Conservation (phyloP, 305 asterid species). For the Rubia tinctorum region DNA sequence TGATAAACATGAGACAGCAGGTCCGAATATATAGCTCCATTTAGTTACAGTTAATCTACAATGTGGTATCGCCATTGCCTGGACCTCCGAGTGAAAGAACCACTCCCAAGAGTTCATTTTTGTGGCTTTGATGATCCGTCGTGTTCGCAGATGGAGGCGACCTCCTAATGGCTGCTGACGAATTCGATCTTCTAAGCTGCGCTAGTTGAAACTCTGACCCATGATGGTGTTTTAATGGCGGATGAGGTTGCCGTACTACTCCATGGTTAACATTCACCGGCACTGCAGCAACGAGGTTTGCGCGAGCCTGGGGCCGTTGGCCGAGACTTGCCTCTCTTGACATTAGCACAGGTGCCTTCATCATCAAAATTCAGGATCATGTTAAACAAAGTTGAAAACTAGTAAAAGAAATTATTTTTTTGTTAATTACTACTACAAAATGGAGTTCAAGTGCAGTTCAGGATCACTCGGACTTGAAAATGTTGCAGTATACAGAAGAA, state of each 20-base stretch:
- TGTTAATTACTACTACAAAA: no score
- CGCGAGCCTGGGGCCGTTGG: slow-evolving; percentile 27
- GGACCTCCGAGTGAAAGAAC: slow-evolving; percentile 48
- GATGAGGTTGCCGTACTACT: slow-evolving; percentile 41
- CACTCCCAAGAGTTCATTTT: slow-evolving; percentile 44
- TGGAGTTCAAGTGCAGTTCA: no score
- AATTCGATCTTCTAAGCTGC: slow-evolving; percentile 21
- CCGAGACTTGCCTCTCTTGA: slow-evolving; percentile 39
- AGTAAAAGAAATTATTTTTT: no score
- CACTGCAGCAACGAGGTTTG: slow-evolving; percentile 18
- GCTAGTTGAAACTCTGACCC: slow-evolving; percentile 27
- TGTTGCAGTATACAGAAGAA: no score
- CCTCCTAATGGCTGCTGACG: slow-evolving; percentile 13
- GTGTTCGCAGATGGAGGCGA: slow-evolving; percentile 13
- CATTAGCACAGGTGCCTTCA: slow-evolving; percentile 54
- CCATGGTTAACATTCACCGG: slow-evolving; percentile 23
- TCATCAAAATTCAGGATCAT: slow-evolving; percentile 10
- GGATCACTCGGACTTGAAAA: no score
- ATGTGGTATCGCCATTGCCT: slow-evolving; percentile 28
- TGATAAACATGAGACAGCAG: no score
- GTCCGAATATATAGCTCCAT: no score
- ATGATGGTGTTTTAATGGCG: slow-evolving; percentile 22
- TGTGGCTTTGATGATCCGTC: slow-evolving; percentile 23
- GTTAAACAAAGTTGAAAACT: not conserved
- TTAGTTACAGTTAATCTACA: not conserved